A percentile compares a stretch with the other conserved stretches of the same genome.
Evolutionary conservation across 805 yeast genomes (phyloP).

Genomic region (Candida silvicultrix): DNA sequence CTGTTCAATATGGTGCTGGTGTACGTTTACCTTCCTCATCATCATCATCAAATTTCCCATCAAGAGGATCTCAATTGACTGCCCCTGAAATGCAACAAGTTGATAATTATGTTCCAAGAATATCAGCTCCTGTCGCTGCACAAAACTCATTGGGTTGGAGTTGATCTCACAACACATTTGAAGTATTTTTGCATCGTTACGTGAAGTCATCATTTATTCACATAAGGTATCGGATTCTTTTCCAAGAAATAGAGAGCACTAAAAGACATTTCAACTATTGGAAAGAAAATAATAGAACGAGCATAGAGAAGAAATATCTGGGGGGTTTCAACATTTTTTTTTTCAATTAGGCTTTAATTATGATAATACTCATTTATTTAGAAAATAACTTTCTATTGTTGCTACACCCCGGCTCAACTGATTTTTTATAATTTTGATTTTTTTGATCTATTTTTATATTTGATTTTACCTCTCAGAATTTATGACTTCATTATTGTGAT

Average conservation of each 20-base stretch:
- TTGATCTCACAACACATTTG: slow-evolving; percentile 9
- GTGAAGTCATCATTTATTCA: background rate
- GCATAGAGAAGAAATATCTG: background rate
- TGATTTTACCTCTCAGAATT: background rate
- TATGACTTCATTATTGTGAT: no score
- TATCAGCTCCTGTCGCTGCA: slow-evolving; percentile 65
- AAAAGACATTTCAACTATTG: background rate
- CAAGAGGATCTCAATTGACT: background rate
- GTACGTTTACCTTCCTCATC: slow-evolving; percentile 10
- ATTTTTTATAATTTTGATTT: no score
- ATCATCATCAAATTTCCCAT: background rate
- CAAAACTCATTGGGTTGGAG: slow-evolving; percentile 72
- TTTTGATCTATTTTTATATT: no score
- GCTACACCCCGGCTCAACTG: no score
- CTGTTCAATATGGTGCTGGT: slow-evolving; percentile 18
- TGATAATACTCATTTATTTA: background rate
- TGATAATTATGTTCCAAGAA: slow-evolving; percentile 34
- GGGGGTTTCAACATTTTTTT: no score
- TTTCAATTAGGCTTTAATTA: background rate
- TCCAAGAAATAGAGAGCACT: no score
- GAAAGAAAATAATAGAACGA: background rate
- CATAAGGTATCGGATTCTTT: no score
- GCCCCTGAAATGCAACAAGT: slow-evolving; percentile 18
- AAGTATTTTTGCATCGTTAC: no score
- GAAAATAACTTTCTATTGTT: background rate